Percentiles rank a stretch among this genome's conserved stretches.
These are phyloP conservation scores for Sistotremastrum niveocremeum DNA, from an alignment of 768 basidiomycete genomes.

Conservation along the genomic window DNA sequence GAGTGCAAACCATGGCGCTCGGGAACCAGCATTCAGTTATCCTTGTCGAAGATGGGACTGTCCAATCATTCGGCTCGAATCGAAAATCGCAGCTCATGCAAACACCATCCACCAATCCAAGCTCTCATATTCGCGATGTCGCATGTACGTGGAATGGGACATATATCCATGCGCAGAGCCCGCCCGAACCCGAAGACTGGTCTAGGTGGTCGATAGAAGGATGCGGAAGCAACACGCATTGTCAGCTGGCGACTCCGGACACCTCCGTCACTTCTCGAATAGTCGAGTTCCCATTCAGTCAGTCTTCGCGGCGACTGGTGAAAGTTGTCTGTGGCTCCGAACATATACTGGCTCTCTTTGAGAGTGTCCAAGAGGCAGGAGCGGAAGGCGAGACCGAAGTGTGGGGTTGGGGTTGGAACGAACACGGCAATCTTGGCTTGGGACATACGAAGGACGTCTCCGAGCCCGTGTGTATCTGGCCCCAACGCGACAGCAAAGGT, in stretches of 20 bases:
- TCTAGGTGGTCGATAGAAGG: conserved; percentile 22
- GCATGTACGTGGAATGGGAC: conserved; percentile 77
- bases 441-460: conserved; percentile 43
- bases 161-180: conserved; percentile 21
- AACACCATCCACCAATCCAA: not conserved
- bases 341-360: conserved; percentile 43
- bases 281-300: conserved; percentile 16
- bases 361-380: not conserved
- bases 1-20: conserved; percentile 19
- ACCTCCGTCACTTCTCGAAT: conserved; percentile 2
- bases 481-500: conserved; percentile 9
- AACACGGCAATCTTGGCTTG: conserved; percentile 85
- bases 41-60: conserved; percentile 29
- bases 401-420: conserved; percentile 97
- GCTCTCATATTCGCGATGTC: conserved; percentile 11
- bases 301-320: conserved; percentile 10
- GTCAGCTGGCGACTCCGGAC: conserved; percentile 46
- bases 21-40: conserved; percentile 44
- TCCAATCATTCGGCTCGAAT: conserved; percentile 53
- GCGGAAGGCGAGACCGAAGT: conserved; percentile 24
- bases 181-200: conserved; percentile 12
- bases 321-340: conserved; percentile 69
- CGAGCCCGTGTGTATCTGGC: conserved; percentile 42
- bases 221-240: conserved; percentile 40
- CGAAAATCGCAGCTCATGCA: conserved; percentile 48